Evolutionary conservation across 164 flowering plant genomes (phyloP).

Genomic region (Stephania japonica): DNA sequence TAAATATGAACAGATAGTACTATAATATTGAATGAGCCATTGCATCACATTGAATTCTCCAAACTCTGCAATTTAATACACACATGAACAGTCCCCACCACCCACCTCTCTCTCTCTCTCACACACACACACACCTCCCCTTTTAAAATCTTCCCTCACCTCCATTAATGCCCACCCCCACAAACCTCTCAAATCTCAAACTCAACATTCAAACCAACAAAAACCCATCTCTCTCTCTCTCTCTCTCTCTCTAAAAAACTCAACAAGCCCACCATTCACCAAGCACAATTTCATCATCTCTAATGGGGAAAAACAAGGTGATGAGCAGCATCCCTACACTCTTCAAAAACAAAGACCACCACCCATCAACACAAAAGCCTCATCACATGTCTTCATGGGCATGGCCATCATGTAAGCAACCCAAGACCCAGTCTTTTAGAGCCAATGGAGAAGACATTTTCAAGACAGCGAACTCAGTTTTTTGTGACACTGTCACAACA

Average conservation of each 20-base stretch:
- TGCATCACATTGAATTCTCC: conserved; percentile 22
- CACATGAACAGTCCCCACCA: conserved; percentile 22
- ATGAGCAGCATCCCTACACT: conserved; percentile 18
- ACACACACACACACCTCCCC: conserved; percentile 16
- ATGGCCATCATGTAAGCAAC: conserved; percentile 56
- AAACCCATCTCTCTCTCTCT: neutral
- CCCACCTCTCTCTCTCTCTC: conserved; percentile 16
- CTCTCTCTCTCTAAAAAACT: neutral
- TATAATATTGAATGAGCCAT: conserved; percentile 12
- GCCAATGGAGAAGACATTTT: conserved; percentile 17
- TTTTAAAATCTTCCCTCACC: conserved; percentile 20
- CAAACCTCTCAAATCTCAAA: conserved; percentile 1
- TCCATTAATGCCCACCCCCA: conserved; percentile 24
- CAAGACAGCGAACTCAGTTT: conserved; percentile 43
- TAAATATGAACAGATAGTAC: neutral
- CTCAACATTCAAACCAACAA: neutral
- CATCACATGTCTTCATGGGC: conserved; percentile 34
- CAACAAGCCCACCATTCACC: no score
- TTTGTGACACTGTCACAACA: conserved; percentile 20
- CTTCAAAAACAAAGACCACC: conserved; percentile 21
- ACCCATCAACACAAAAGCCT: conserved; percentile 25
- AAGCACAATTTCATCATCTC: neutral
- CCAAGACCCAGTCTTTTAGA: conserved; percentile 65
- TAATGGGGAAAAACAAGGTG: conserved; percentile 23
- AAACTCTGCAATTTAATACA: conserved; percentile 20